phyloP scores from a whole-genome alignment of 2,329 filamentous ascomycete genomes.

The Sporothrix globosa region DNA sequence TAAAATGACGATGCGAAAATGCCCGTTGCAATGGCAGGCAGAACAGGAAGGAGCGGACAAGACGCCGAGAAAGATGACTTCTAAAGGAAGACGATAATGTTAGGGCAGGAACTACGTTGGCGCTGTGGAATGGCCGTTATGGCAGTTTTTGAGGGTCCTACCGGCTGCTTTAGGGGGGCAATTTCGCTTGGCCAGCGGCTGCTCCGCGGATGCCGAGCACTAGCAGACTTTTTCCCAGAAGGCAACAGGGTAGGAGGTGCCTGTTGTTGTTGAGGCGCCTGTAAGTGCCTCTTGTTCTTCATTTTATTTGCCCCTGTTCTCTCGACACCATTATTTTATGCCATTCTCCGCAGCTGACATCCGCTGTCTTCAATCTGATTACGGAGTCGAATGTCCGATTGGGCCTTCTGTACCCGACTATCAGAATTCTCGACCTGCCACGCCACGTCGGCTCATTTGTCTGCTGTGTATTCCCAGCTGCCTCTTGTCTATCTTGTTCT shows the following conservation, averaged over 20 bases:
- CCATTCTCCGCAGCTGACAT: neutral
- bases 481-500: neutral
- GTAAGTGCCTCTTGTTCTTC: constrained; percentile 27
- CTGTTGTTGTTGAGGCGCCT: neutral
- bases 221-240: neutral
- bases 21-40: constrained; percentile 2
- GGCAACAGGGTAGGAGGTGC: neutral
- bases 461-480: neutral
- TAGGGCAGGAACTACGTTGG: constrained; percentile 3
- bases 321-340: neutral
- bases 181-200: constrained; percentile 30
- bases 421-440: constrained; percentile 2
- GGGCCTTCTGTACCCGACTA: neutral
- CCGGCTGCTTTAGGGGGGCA: constrained; percentile 19
- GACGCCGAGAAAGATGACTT: neutral
- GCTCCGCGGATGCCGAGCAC: constrained; percentile 24
- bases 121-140: constrained; percentile 13
- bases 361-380: constrained; percentile 5
- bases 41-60: neutral
- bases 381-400: neutral
- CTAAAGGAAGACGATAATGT: constrained; percentile 14
- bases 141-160: constrained; percentile 20
- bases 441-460: constrained; percentile 33
- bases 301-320: constrained; percentile 2
- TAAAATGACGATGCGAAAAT: neutral